Evolutionary conservation across 2,329 filamentous ascomycete genomes (phyloP), one percentile per base, ranked within the genome.

Genomic region (Dothiorella sarmentorum): DNA sequence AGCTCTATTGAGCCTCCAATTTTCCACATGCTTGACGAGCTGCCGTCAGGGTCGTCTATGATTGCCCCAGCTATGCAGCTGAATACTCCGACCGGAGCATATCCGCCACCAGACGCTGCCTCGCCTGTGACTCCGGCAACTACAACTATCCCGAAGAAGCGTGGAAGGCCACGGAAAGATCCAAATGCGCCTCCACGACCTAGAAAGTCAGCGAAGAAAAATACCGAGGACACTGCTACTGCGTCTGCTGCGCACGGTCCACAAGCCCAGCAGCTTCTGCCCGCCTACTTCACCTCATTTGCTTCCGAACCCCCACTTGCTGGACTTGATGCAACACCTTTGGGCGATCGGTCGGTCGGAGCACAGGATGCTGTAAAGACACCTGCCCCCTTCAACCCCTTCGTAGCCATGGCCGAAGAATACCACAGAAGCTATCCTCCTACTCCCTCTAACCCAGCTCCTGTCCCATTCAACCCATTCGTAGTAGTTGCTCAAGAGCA

Each of bases 131-230:
- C 22, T 15, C 27, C n/a, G 2, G 15, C 35, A 15, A 18, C 56
- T 15, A 7, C 26, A n/a, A 26, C 17, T 9, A 18, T 26, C n/a
- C 52, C 26, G 10, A 58, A 61, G 29, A 63, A 64, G 31, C 47
- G 60, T 31, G 61, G 61, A 42, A 52, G 62, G 17, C 61, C 62
- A 7, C 44, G 56, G 18, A 58, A 58, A 24, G 37, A 52, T 33
- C 56, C 56, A 9, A 51, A 52, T 11, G 37, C 56, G 4, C 44
- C 56, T 11, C 24, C 56, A 15, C 45, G 45, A 3, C 56, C 56
- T 15, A 35, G 56, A 4, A 58, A 58, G 18, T 31, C 45, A 5
- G 37, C 37, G 3, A 58, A 58, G 37, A 58, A 52, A 18, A 38
- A 24, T 13, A 7, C 26, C 33, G 44, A 43, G 11, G 44, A 58